Evolutionary conservation across 257 asterid species (phyloP), one percentile per base, ranked within the genome.

Genomic region (Thymus mandschuricus): DNA sequence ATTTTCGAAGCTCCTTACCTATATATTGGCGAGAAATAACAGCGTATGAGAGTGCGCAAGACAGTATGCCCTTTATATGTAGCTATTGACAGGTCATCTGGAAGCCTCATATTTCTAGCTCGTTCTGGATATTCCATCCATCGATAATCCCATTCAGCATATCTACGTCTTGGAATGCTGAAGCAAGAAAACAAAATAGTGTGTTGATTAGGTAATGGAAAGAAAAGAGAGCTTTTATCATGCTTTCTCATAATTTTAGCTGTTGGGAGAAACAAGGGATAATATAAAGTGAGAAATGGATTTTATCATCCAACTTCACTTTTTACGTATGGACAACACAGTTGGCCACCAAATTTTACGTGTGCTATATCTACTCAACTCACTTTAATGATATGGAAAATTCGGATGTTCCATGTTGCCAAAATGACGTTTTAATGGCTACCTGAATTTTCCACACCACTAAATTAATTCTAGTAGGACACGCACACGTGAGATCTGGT

Each of bases 1-100:
- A 34, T 56, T 66, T 21, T 38, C 33, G 31, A 69, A 28, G 50
- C 65, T 60, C n/a, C 60, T 75, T 83, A 94, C 97, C 97, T 94
- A 67, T 76, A 76, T 6, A 86, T 86, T 5, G 99, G 99, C 41
- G 99, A 94, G 87, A 94, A 94, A 81, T 94, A 89, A 71, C 97
- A 88, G 21, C 97, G 99, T 58, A 94, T 84, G 65, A 91, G 97
- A 76, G 99, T 94, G 66, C 85, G 93, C 80, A 94, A 77, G 49
- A 94, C 99, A 5, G 81, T 34, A 59, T 94, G 99, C 70, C 99
- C 97, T 85, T 71, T 86, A 72, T 91, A 94, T 13, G 99, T 94
- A 76, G 89, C 81, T 82, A 94, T 64, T 65, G 99, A 94, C 46
- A 88, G 73, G 75, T 94, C 99, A 58, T 82, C 80, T 1, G 86